Base-by-base conservation (phyloP, 2,329 filamentous ascomycete genomes). In the Akanthomyces muscarius region DNA sequence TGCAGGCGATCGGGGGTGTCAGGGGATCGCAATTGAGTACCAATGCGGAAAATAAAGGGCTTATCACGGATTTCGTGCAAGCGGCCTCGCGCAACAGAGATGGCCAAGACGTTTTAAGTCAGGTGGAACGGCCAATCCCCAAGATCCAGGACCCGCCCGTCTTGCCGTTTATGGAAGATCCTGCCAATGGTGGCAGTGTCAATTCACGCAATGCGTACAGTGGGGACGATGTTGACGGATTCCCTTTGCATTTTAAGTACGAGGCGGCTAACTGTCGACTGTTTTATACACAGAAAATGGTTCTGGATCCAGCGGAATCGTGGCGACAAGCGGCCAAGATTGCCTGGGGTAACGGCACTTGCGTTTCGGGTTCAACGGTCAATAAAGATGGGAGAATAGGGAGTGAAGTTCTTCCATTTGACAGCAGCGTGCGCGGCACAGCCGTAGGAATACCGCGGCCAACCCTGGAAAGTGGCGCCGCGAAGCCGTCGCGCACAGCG, bases 1-100 rank as follows among this genome's bases (percentile, higher is more conserved):
- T 88, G 76, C 85, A 89, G 75, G 81, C 79, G 5, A 78, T 88
- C 21, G 86, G 87, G n/a, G 88, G 87, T n/a, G 81, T 85, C 54
- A 86, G 88, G 68, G 88, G 87, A 38, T 75, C 68, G 14, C 3
- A 45, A 30, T 8, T 55, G 3, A 3, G 25, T 11, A 3, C 11
- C 41, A 51, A 58, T 36, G 45, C n/a, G 25, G 44, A 47, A 25
- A 30, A 45, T 5, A 58, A 61, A 4, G 4, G 10, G 1, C 30
- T 42, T 3, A 14, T 59, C 5, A 30, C 30, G 4, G 33, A 14
- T 1, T 18, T 59, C 2, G 21, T 41, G 18, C 2, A n/a, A 3
- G n/a, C n/a, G 1, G 21, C 41, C 4, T 28, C 18, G 44, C 7
- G 21, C 7, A 18, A 3, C 2, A 13, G n/a, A 4, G 21, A 30